Base-by-base conservation (phyloP, 805 yeast genomes). In the Cyberlindnera euphorbiiphila region DNA sequence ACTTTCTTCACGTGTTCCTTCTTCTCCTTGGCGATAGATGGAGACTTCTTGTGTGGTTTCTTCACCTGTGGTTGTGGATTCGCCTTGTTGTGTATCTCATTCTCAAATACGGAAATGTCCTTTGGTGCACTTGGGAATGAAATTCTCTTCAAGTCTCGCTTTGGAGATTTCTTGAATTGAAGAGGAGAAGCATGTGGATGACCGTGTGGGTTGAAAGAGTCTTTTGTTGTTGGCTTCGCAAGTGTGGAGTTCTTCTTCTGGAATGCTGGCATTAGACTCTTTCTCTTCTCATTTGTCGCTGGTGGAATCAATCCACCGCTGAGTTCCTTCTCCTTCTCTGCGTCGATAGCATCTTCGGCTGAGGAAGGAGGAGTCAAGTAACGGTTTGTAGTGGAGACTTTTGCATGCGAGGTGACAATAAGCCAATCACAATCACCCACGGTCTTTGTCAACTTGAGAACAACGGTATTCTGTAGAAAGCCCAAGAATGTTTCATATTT, bases 351-450 rank as follows among this genome's bases (percentile, higher is more conserved):
- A 5, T 38, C 46, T 6, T 42, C 29, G 13, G 46, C 43, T 20
- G 54, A 50, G 3, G 41, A 32, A 24, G 53, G 53, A 3, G 59
- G 58, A 15, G 58, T 53, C 37, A 55, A 34, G 34, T 55, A 55
- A 27, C 56, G 49, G 34, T 55, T 55, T 1, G 40, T 53, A 1
- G 48, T 25, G 7, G 59, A 56, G 11, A 57, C 58, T 22, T 54
- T 51, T 26, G 51, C 57, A 39, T 62, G 63, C 25, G 60, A 53
- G 1, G 64, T 53, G 20, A 64, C 50, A 22, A 64, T 57, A 30
- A 64, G 47, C 66, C 68, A 62, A 35, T 62, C 60, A 49, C 68
- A 60, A 30, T 64, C 66, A 30, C 68, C 69, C 33, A 64, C 57
- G 23, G 59, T 55, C 38, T 57, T 55, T 4, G 64, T 61, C 21